These are phyloP conservation scores for Calonectria crousiana DNA, from an alignment of 2,329 filamentous ascomycete species.

Conservation along the genomic window DNA sequence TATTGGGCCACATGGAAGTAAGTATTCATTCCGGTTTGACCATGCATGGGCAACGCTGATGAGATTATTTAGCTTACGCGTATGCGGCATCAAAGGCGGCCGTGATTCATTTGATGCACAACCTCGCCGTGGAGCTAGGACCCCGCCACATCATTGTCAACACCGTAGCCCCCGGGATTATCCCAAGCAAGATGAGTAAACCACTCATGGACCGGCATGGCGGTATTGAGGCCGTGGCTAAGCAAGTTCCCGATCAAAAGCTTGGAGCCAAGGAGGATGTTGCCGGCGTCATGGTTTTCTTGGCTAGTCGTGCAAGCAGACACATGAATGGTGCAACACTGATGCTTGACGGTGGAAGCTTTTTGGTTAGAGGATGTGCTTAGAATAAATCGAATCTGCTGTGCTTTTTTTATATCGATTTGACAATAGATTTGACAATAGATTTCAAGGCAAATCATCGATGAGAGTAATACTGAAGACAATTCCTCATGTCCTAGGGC, in stretches of 20 bases:
- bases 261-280: slow-evolving; percentile 14
- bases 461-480: no score
- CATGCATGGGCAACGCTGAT: not conserved
- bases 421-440: no score
- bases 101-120: slow-evolving; percentile 4
- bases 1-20: not conserved
- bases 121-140: slow-evolving; percentile 12
- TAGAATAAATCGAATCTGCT: not conserved
- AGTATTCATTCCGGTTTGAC: not conserved
- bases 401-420: no score
- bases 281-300: slow-evolving; percentile 15
- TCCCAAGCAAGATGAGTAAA: slow-evolving; percentile 7
- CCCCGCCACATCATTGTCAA: slow-evolving; percentile 11
- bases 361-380: slow-evolving; percentile 15
- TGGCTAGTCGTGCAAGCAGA: slow-evolving; percentile 1
- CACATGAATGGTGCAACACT: slow-evolving; percentile 13
- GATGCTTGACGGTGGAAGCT: slow-evolving; percentile 11
- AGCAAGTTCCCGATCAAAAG: slow-evolving; percentile 10
- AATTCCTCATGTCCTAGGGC: no score
- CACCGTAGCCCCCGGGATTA: not conserved
- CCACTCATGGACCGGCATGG: slow-evolving; percentile 10
- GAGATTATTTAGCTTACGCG: not conserved
- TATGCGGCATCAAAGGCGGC: slow-evolving; percentile 1
- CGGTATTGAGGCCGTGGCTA: not conserved
- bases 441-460: no score